phyloP scores from a whole-genome alignment of 192 early-diverging fungal genomes.

The Pilaira anomala region DNA sequence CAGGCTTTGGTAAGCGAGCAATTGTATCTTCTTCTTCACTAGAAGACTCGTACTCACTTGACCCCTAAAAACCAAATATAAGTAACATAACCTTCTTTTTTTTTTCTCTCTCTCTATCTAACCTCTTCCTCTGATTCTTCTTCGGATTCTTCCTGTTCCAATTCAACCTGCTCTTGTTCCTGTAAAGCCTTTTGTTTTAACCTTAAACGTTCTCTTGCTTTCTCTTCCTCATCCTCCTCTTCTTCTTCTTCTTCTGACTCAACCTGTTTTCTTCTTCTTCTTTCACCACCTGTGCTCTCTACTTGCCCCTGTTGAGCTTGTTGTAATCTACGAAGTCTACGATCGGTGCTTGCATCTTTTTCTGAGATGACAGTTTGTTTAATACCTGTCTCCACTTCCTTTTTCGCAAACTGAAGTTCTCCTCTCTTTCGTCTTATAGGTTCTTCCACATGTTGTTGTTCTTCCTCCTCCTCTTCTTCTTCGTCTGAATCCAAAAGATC shows the following conservation, averaged over 20 bases:
- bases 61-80: slow-evolving; percentile 12
- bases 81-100: background rate
- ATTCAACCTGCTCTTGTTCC: slow-evolving; percentile 24
- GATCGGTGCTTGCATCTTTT: slow-evolving; percentile 37
- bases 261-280: slow-evolving; percentile 33
- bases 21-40: slow-evolving; percentile 67
- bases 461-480: slow-evolving; percentile 46
- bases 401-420: slow-evolving; percentile 31
- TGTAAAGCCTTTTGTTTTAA: slow-evolving; percentile 28
- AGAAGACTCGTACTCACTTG: slow-evolving; percentile 55
- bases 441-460: slow-evolving; percentile 24
- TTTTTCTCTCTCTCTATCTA: too few relatives aligned
- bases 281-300: slow-evolving; percentile 29
- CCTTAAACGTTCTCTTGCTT: slow-evolving; percentile 34
- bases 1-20: slow-evolving; percentile 74
- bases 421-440: background rate
- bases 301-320: slow-evolving; percentile 38
- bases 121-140: slow-evolving; percentile 30
- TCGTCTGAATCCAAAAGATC: slow-evolving; percentile 50
- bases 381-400: slow-evolving; percentile 41
- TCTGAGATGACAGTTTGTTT: slow-evolving; percentile 48
- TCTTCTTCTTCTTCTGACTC: slow-evolving; percentile 25
- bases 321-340: slow-evolving; percentile 46
- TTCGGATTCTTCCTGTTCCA: slow-evolving; percentile 35
- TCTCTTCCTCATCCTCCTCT: slow-evolving; percentile 54